Evolutionary conservation across 2,329 filamentous ascomycete species (phyloP).

Genomic region (Aspergillus quadrilineatus): DNA sequence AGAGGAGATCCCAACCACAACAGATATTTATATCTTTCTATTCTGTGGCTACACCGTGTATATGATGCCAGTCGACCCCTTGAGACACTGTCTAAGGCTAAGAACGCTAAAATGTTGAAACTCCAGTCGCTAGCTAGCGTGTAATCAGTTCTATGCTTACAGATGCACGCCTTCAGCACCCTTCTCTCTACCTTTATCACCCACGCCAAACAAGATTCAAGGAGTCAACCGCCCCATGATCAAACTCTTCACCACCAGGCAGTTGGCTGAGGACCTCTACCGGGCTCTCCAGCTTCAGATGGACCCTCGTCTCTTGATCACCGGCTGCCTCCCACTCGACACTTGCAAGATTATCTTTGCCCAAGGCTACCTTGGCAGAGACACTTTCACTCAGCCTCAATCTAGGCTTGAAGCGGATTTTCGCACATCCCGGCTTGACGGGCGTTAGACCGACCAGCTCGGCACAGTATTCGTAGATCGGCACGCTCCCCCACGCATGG

Average conservation of each 20-base stretch:
- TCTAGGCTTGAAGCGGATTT: conserved; percentile 23
- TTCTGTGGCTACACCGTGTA: not conserved
- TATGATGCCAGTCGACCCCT: not conserved
- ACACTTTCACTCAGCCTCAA: conserved; percentile 15
- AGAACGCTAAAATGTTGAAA: no score
- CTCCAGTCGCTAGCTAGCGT: no score
- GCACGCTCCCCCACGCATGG: conserved; percentile 47
- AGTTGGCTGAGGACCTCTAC: conserved; percentile 21
- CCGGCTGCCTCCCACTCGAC: conserved; percentile 18
- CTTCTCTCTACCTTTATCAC: no score
- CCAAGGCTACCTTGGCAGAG: conserved; percentile 23
- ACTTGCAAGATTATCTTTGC: conserved; percentile 23
- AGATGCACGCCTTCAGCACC: no score
- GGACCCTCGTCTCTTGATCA: conserved; percentile 5
- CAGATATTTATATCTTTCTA: no score
- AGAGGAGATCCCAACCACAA: no score
- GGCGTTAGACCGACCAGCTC: conserved; percentile 33
- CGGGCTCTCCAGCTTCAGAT: conserved; percentile 1
- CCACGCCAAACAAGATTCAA: no score
- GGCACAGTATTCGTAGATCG: conserved; percentile 43
- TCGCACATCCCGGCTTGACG: conserved; percentile 14
- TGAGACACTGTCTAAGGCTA: no score
- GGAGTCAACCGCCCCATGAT: conserved; percentile 20
- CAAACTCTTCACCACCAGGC: not conserved
- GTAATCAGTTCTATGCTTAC: no score